Percentiles rank a stretch among this genome's conserved stretches.
phyloP scores from a whole-genome alignment of 2,329 filamentous ascomycete genomes.

The Macrophomina tecta region DNA sequence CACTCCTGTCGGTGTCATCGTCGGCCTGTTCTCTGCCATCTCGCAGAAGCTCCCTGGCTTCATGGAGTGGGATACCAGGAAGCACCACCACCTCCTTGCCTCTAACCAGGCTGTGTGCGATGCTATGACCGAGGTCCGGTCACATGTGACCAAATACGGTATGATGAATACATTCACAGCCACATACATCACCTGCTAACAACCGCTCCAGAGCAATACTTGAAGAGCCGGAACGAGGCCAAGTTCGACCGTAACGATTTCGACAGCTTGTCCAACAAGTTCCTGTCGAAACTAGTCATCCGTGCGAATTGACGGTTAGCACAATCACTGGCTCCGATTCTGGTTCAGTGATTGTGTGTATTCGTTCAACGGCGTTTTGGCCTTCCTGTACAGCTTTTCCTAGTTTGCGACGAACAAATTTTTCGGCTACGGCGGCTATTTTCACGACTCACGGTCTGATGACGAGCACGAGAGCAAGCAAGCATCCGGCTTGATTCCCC shows the following conservation, averaged over 20 bases:
- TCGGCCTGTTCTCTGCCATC: slow-evolving; percentile 96
- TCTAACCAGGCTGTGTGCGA: slow-evolving; percentile 93
- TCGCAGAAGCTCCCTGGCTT: slow-evolving; percentile 94
- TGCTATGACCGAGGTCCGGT: slow-evolving; percentile 92
- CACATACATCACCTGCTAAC: neutral
- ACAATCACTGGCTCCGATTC: slow-evolving; percentile 18
- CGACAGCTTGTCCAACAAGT: slow-evolving; percentile 95
- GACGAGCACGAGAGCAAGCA: slow-evolving; percentile 27
- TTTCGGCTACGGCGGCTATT: slow-evolving; percentile 27
- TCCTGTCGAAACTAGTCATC: slow-evolving; percentile 94
- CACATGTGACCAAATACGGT: slow-evolving; percentile 94
- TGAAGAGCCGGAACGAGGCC: slow-evolving; percentile 77
- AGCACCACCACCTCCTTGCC: slow-evolving; percentile 88
- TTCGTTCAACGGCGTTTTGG: slow-evolving; percentile 20
- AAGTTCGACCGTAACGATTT: slow-evolving; percentile 93
- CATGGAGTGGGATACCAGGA: slow-evolving; percentile 89
- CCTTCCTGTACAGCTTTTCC: slow-evolving; percentile 27
- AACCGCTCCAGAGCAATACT: slow-evolving; percentile 74
- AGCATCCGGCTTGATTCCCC: slow-evolving; percentile 26
- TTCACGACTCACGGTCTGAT: slow-evolving; percentile 28
- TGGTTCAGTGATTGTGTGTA: slow-evolving; percentile 8
- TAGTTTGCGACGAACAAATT: slow-evolving; percentile 27
- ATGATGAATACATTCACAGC: slow-evolving; percentile 48
- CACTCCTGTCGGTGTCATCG: slow-evolving; percentile 92
- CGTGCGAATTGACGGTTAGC: slow-evolving; percentile 72